Conservation (phyloP, 257 asterid genomes). For the Jacaranda mimosifolia region DNA sequence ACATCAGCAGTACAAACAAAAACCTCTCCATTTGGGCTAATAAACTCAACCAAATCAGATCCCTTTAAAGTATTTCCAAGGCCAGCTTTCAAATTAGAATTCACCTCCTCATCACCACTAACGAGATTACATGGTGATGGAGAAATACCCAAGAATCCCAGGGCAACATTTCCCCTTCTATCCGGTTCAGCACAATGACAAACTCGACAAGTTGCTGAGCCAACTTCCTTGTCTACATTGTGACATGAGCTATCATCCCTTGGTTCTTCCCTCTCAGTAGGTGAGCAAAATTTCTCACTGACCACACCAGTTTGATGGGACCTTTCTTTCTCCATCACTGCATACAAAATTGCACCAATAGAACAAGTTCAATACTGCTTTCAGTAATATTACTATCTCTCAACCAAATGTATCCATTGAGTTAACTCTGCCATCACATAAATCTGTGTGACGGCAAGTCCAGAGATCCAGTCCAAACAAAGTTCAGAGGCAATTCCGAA, state of each 20-base stretch:
- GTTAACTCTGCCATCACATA: conserved; percentile 35
- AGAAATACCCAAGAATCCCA: conserved; percentile 72
- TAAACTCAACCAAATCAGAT: conserved; percentile 74
- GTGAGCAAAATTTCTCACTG: conserved; percentile 40
- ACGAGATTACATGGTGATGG: conserved; percentile 54
- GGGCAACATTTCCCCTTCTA: conserved; percentile 74
- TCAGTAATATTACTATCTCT: conserved; percentile 31
- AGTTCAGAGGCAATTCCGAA: conserved; percentile 24
- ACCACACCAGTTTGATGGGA: conserved; percentile 45
- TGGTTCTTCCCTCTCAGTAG: conserved; percentile 48
- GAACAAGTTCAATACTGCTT: conserved; percentile 20
- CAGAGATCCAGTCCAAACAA: conserved; percentile 25
- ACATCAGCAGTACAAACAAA: conserved; percentile 77
- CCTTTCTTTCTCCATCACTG: conserved; percentile 58
- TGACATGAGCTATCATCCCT: conserved; percentile 48
- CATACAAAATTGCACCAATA: conserved; percentile 30
- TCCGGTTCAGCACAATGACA: conserved; percentile 89
- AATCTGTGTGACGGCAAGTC: conserved; percentile 17
- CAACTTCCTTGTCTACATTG: conserved; percentile 62
- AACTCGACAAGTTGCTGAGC: conserved; percentile 75
- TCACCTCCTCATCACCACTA: conserved; percentile 47
- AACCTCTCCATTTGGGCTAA: conserved; percentile 90
- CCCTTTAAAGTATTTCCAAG: conserved; percentile 50
- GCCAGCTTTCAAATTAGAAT: conserved; percentile 44
- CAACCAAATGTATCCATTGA: conserved; percentile 34